Evolutionary conservation across 2,329 filamentous ascomycete genomes (phyloP).

Genomic region (Emergomyces orientalis): DNA sequence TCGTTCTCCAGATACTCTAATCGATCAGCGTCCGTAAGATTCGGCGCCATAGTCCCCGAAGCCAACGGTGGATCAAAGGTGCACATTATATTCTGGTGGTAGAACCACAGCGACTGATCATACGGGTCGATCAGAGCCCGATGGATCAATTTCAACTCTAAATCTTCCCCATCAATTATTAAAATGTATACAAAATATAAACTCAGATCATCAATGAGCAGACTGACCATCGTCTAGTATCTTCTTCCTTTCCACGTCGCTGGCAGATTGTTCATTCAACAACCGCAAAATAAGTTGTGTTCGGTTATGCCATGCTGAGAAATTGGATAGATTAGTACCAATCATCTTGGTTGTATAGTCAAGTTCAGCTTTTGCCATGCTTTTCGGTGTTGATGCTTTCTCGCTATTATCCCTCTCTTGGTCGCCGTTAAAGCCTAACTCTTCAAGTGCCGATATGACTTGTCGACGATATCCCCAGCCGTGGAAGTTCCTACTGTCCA

Average conservation of each 20-base stretch:
- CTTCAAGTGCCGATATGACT: conserved; percentile 68
- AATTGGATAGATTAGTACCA: conserved; percentile 75
- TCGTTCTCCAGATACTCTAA: conserved; percentile 58
- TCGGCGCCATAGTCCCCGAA: conserved; percentile 53
- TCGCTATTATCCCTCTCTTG: conserved; percentile 12
- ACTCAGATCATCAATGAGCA: background rate
- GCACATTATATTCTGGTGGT: conserved; percentile 78
- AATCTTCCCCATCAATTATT: background rate
- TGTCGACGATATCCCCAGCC: conserved; percentile 86
- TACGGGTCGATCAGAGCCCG: conserved; percentile 80
- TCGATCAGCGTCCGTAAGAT: conserved; percentile 53
- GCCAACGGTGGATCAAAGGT: conserved; percentile 46
- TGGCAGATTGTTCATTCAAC: conserved; percentile 60
- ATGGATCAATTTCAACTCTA: conserved; percentile 66
- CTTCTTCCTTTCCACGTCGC: conserved; percentile 50
- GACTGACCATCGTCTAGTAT: conserved; percentile 62
- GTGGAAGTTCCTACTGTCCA: conserved; percentile 88
- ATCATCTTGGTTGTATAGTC: conserved; percentile 89
- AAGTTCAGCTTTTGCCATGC: conserved; percentile 72
- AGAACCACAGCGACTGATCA: conserved; percentile 95
- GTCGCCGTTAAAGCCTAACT: conserved; percentile 24
- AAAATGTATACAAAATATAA: background rate
- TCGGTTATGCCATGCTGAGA: conserved; percentile 92
- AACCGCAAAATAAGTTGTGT: conserved; percentile 72
- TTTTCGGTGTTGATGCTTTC: conserved; percentile 41